Conservation (phyloP, 495 filamentous ascomycete species). For the Podospora conica region DNA sequence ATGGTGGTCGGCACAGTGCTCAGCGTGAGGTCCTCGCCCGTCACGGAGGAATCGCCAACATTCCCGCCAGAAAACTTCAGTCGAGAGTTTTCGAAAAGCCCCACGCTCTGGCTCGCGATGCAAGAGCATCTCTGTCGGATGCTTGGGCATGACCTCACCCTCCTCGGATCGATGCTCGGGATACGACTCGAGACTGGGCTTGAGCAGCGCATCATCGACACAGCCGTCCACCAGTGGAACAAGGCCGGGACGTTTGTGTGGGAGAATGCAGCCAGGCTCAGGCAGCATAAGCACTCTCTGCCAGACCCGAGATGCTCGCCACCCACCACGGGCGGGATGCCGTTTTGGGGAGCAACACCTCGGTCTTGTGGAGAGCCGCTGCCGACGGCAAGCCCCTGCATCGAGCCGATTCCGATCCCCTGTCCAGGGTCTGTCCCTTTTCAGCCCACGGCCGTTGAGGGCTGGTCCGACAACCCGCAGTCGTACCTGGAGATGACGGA, state of each 20-base stretch:
- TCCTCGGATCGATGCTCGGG: conserved; percentile 26
- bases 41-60: background rate
- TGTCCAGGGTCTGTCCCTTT: conserved; percentile 10
- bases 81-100: conserved; percentile 22
- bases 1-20: conserved; percentile 26
- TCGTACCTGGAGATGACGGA: conserved; percentile 29
- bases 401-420: conserved; percentile 7
- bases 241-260: conserved; percentile 24
- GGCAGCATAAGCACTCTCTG: background rate
- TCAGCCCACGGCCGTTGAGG: background rate
- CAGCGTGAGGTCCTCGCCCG: conserved; percentile 18
- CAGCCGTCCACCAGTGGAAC: conserved; percentile 26
- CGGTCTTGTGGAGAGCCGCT: conserved; percentile 10
- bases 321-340: too few relatives aligned
- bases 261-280: conserved; percentile 7
- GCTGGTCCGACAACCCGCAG: conserved; percentile 24
- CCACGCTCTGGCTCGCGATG: conserved; percentile 30
- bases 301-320: too few relatives aligned
- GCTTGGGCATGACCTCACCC: conserved; percentile 32
- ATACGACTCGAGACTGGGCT: conserved; percentile 26
- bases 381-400: conserved; percentile 1
- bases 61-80: conserved; percentile 6
- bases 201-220: conserved; percentile 29
- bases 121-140: conserved; percentile 33
- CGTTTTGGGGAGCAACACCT: background rate